phyloP scores from a whole-genome alignment of 2,329 filamentous ascomycete genomes.

The Emericellopsis cladophorae region DNA sequence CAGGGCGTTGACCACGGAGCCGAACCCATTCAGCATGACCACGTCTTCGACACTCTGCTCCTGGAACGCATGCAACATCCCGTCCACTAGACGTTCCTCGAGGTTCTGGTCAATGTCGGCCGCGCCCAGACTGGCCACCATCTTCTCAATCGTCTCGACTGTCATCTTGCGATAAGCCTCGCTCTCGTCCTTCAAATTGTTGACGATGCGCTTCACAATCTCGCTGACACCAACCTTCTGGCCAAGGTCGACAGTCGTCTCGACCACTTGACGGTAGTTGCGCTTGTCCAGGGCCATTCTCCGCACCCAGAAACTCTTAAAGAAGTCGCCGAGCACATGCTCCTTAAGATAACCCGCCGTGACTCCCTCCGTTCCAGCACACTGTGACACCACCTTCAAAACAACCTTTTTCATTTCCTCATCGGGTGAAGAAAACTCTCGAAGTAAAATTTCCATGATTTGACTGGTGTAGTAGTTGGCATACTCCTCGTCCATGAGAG shows the following conservation, averaged over 20 bases:
- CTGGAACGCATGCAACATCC: slow-evolving; percentile 92
- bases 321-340: slow-evolving; percentile 89
- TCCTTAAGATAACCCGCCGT: slow-evolving; percentile 92
- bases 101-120: slow-evolving; percentile 87
- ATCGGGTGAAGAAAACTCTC: slow-evolving; percentile 92
- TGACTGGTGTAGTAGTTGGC: slow-evolving; percentile 98
- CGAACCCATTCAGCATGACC: slow-evolving; percentile 93
- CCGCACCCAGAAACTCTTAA: slow-evolving; percentile 97
- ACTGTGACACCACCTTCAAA: slow-evolving; percentile 92
- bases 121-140: slow-evolving; percentile 83
- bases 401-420: slow-evolving; percentile 99
- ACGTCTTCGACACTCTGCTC: slow-evolving; percentile 96
- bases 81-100: slow-evolving; percentile 89
- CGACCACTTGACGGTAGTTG: slow-evolving; percentile 95
- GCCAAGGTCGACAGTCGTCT: slow-evolving; percentile 92
- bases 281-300: slow-evolving; percentile 95
- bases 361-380: slow-evolving; percentile 86
- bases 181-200: slow-evolving; percentile 94
- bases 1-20: slow-evolving; percentile 90
- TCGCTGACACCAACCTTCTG: slow-evolving; percentile 97
- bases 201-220: slow-evolving; percentile 85
- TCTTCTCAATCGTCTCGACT: slow-evolving; percentile 93
- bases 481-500: slow-evolving; percentile 98
- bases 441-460: slow-evolving; percentile 95
- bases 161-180: slow-evolving; percentile 99